Evolutionary conservation across 225 moss, liverwort and hornwort species (phyloP), one percentile per base, ranked within the genome.

Genomic region (Ulota crispa): DNA sequence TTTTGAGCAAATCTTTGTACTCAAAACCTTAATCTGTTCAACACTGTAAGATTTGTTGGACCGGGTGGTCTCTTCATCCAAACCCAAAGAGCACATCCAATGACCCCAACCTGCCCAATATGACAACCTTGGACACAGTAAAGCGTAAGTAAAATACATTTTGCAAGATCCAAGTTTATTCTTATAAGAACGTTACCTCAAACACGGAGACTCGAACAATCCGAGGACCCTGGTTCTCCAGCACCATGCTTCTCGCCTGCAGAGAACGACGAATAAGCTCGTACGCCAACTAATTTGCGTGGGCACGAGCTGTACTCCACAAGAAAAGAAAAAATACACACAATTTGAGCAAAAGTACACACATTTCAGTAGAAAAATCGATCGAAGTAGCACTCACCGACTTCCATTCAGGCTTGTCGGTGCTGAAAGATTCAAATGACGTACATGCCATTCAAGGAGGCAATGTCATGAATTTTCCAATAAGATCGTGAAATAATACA

Each of bases 351-450:
- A 68, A 41, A 23, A 68, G 2, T 20, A 31, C 21, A 41, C 68
- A 24, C 41, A 70, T 23, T 53, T 71, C 15, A 68, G 53, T 28
- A 15, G 18, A 18, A 50, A 72, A 79, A 66, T 32, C 59, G 34
- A 78, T 36, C 21, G 59, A 64, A 45, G 57, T 31, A 87, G 61
- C 69, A 88, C 88, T 88, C 73, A 97, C 97, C 78, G 95, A 93
- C 81, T 88, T 94, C 98, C 98, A 98, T 82, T 88, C 82, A 26
- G 98, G 98, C 87, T 94, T 94, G 84, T 98, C 91, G 81, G 98
- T 94, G 70, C 98, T 98, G 95, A 72, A 72, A 9, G 68, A 50
- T 8, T 45, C 12, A 86, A 86, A 63, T 70, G 63, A 78, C 56
- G 79, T 82, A 81, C 85, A 85, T 71, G 80, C 45, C 69, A 56